Conservation (phyloP, 495 filamentous ascomycete species). For the Achaetomiella virescens region DNA sequence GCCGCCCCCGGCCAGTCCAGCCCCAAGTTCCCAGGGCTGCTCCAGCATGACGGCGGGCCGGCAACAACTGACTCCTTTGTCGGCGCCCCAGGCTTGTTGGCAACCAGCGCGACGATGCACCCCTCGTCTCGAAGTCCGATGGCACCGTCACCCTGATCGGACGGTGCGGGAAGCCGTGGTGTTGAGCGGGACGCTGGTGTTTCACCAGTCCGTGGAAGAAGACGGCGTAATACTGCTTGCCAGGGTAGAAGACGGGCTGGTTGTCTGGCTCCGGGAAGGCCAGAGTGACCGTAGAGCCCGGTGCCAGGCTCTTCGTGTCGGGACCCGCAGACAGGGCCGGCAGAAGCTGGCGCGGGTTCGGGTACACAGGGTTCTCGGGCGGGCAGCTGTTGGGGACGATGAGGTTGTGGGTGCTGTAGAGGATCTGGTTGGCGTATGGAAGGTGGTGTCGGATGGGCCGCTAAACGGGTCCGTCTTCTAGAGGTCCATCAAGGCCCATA, state of each 20-base stretch:
- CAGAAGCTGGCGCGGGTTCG: slow-evolving; percentile 39
- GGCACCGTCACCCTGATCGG: slow-evolving; percentile 40
- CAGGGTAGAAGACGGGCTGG: slow-evolving; percentile 34
- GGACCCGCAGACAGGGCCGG: slow-evolving; percentile 34
- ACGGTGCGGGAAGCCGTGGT: slow-evolving; percentile 24
- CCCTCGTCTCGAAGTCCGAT: slow-evolving; percentile 41
- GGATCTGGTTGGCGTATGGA: slow-evolving; percentile 50
- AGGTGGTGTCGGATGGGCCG: slow-evolving; percentile 45
- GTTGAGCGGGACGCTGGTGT: slow-evolving; percentile 42
- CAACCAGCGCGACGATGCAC: slow-evolving; percentile 44
- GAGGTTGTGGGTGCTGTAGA: slow-evolving; percentile 45
- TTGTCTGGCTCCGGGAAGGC: slow-evolving; percentile 35
- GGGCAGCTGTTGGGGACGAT: slow-evolving; percentile 47
- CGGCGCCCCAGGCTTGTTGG: slow-evolving; percentile 41
- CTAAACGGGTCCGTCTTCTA: slow-evolving; percentile 46
- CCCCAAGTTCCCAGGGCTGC: slow-evolving; percentile 28
- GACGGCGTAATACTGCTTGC: slow-evolving; percentile 44
- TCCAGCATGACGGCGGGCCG: slow-evolving; percentile 36
- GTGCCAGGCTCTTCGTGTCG: slow-evolving; percentile 34
- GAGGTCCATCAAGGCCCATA: slow-evolving; percentile 47
- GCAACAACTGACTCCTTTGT: slow-evolving; percentile 38
- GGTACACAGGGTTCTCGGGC: slow-evolving; percentile 42
- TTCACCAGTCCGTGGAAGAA: slow-evolving; percentile 46
- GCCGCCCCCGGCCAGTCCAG: slow-evolving; percentile 7
- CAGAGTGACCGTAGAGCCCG: slow-evolving; percentile 39